Base-by-base conservation (phyloP, 164 flowering plant genomes). In the Sedum album region DNA sequence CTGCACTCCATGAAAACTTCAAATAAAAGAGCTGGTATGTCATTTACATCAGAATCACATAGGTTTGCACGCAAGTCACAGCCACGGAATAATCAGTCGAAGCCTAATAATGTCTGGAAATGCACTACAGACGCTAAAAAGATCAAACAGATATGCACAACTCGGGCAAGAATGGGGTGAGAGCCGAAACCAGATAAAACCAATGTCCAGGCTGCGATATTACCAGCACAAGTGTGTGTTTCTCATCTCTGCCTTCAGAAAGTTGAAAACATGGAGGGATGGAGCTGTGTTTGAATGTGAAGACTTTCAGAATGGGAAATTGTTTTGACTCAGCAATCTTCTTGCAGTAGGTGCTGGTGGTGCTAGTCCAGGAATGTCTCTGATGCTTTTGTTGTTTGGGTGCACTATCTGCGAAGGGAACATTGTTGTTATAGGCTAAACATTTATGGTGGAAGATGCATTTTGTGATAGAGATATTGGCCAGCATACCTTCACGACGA, bases 401-500 rank as follows among this genome's bases (percentile, higher is more conserved):
- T 64, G 44, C 28, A 90, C 92, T 65, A 91, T 79, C 99, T 94
- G 71, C 68, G 73, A 53, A 65, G 39, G 60, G n/a, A 49, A 48
- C 21, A 3, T 6, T 63, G 20, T n/a, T 28, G 15, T 31, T 14
- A n/a, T 51, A 33, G n/a, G 41, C 31, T 10, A 26, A 66, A 28
- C 5, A n/a, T 6, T 20, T 17, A 28, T 6, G 9, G 68, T 28
- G 3, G 35, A 41, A 0, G 21, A 26, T 4, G 36, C 11, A 42
- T 57, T 21, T 15, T 21, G 11, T 18, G 36, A 3, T 31, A 26
- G 10, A 25, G 4, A 31, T 1, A 51, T 6, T 0, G 9, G 66
- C 9, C 53, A 66, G 6, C 13, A 30, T 82, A 93, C 96, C 98
- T 93, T 93, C 66, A 93, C 98, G 39, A 93, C 71, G 25, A 93